Percentiles rank a stretch among this genome's conserved stretches.
phyloP scores from a whole-genome alignment of 2,329 filamentous ascomycete species.

The Alternaria panax region DNA sequence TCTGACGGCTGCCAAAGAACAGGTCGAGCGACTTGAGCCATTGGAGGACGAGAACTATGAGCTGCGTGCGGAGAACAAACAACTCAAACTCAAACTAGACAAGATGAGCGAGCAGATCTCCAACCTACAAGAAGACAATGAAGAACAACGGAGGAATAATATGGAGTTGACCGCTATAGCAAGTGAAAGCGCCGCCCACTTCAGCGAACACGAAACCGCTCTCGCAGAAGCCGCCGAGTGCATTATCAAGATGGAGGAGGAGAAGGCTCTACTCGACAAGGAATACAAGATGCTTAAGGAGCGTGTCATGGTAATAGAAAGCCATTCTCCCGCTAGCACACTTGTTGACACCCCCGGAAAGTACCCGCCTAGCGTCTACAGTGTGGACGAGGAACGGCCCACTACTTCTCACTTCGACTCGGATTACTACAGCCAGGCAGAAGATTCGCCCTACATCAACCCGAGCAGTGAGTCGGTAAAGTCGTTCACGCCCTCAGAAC shows the following conservation, averaged over 20 bases:
- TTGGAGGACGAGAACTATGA: conserved; percentile 38
- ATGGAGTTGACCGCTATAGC: conserved; percentile 38
- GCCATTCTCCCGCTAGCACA: conserved; percentile 14
- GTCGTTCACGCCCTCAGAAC: conserved; percentile 31
- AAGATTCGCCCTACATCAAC: conserved; percentile 35
- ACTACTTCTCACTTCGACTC: conserved; percentile 48
- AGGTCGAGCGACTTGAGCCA: conserved; percentile 36
- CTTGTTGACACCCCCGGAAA: conserved; percentile 24
- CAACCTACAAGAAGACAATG: conserved; percentile 23
- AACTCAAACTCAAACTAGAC: conserved; percentile 30
- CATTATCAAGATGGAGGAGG: conserved; percentile 39
- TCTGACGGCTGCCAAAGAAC: conserved; percentile 33
- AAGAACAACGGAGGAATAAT: conserved; percentile 27
- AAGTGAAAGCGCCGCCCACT: conserved; percentile 34
- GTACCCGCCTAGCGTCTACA: conserved; percentile 37
- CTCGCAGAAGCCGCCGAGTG: conserved; percentile 45
- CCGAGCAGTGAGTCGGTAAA: conserved; percentile 28
- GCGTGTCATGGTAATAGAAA: conserved; percentile 25
- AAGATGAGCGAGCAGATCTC: conserved; percentile 29
- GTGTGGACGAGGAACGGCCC: conserved; percentile 46
- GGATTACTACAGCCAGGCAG: conserved; percentile 49
- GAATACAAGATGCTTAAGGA: conserved; percentile 36
- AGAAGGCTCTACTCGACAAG: conserved; percentile 32
- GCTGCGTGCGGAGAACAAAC: conserved; percentile 34
- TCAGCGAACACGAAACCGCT: conserved; percentile 36